Percentiles rank a stretch among this genome's conserved stretches.
phyloP scores from a whole-genome alignment of 768 basidiomycete genomes.

The Serendipita sp. region DNA sequence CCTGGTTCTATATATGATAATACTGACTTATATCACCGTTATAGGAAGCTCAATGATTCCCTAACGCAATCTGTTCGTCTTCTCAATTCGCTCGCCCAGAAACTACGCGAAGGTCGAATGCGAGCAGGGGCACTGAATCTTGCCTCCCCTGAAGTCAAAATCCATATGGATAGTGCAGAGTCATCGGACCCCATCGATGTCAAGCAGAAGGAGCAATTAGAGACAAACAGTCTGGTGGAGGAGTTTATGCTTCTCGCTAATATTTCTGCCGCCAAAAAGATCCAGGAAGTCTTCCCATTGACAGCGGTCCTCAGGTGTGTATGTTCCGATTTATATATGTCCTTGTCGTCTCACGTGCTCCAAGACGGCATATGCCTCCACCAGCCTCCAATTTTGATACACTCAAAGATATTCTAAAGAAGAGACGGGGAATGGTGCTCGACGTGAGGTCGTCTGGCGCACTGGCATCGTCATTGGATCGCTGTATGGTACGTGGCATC shows the following conservation, averaged over 20 bases:
- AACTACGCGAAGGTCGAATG: constrained; percentile 77
- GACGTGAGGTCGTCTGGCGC: constrained; percentile 88
- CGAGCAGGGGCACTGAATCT: constrained; percentile 93
- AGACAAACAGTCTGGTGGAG: constrained; percentile 94
- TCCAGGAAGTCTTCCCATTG: constrained; percentile 88
- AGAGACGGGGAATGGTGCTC: constrained; percentile 64
- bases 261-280: constrained; percentile 80
- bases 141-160: constrained; percentile 96
- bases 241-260: constrained; percentile 99
- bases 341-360: background rate
- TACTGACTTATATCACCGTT: background rate
- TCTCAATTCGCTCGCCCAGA: constrained; percentile 71
- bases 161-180: constrained; percentile 84
- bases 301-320: constrained; percentile 77
- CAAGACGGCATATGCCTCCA: constrained; percentile 78
- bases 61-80: constrained; percentile 76
- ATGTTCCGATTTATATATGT: background rate
- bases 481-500: constrained; percentile 53
- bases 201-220: constrained; percentile 79
- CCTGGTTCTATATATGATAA: background rate
- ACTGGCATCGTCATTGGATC: constrained; percentile 74
- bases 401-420: constrained; percentile 77
- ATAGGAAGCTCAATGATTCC: constrained; percentile 60
- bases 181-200: constrained; percentile 94
- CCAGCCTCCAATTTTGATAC: constrained; percentile 92